Conservation (phyloP, 1,284 basidiomycete genomes). For the Tilletia walkeri region DNA sequence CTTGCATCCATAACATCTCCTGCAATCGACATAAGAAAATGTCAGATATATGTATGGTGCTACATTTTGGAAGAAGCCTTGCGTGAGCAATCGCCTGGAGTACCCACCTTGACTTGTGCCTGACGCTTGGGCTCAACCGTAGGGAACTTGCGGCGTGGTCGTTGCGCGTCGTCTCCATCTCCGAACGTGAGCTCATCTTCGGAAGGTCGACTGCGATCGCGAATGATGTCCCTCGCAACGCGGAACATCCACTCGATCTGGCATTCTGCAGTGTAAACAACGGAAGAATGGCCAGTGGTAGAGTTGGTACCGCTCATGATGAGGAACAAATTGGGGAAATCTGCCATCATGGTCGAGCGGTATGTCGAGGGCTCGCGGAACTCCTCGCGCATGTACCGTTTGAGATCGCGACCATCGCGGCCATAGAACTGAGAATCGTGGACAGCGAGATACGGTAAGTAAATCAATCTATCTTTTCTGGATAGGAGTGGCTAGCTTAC, state of each 20-base stretch:
- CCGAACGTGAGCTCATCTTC: neutral
- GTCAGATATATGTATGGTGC: no score
- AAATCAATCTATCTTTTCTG: neutral
- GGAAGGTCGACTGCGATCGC: neutral
- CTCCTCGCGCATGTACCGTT: neutral
- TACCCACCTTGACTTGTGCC: conserved; percentile 35
- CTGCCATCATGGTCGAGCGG: conserved; percentile 14
- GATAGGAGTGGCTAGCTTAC: neutral
- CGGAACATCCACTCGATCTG: conserved; percentile 12
- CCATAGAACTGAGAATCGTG: conserved; percentile 31
- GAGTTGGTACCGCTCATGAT: conserved; percentile 14
- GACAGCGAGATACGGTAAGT: neutral
- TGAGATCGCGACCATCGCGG: neutral
- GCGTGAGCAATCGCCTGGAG: neutral
- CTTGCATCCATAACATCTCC: conserved; percentile 43
- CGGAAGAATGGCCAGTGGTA: conserved; percentile 26
- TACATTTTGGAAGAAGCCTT: neutral
- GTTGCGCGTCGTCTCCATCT: neutral
- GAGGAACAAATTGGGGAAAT: conserved; percentile 18
- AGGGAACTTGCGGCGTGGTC: conserved; percentile 27
- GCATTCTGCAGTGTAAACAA: conserved; percentile 38
- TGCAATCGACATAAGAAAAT: neutral
- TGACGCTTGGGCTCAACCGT: conserved; percentile 44
- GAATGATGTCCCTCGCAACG: neutral
- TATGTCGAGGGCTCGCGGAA: conserved; percentile 8